Evolutionary conservation across 306 rosid genomes (phyloP).

Genomic region (Sphenostylis stenocarpa): DNA sequence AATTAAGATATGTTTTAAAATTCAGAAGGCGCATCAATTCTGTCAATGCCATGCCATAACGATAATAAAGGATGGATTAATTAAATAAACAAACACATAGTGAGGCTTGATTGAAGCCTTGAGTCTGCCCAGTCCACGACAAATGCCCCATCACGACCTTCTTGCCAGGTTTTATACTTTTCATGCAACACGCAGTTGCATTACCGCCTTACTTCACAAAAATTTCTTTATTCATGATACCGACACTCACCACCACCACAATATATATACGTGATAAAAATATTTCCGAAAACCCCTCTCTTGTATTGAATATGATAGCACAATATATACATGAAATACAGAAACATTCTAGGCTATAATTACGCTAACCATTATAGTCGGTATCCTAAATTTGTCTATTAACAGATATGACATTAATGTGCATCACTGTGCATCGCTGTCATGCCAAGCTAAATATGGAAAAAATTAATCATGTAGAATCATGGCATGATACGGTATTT

Average conservation of each 20-base stretch:
- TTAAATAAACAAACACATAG: constrained; percentile 24
- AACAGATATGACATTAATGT: too few relatives aligned
- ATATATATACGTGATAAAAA: too few relatives aligned
- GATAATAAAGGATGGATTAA: constrained; percentile 3
- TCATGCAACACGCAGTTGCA: not conserved
- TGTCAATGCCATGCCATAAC: constrained; percentile 34
- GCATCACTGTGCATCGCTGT: too few relatives aligned
- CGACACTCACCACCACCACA: constrained; percentile 57
- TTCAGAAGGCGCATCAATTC: constrained; percentile 27
- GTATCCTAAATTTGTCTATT: too few relatives aligned
- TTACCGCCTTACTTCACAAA: not conserved
- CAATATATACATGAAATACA: too few relatives aligned
- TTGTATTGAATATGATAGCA: too few relatives aligned
- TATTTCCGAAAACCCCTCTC: too few relatives aligned
- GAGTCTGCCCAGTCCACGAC: constrained; percentile 44
- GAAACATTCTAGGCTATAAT: too few relatives aligned
- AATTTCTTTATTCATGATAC: constrained; percentile 46
- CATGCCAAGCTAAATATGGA: too few relatives aligned
- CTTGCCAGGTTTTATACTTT: constrained; percentile 41
- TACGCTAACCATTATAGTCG: too few relatives aligned
- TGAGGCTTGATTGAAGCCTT: constrained; percentile 69
- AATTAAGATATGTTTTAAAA: constrained; percentile 10
- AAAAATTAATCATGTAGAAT: too few relatives aligned
- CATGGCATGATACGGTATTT: too few relatives aligned
- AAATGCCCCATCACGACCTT: constrained; percentile 47